Evolutionary conservation across 2,329 filamentous ascomycete genomes (phyloP).

Genomic region (Fonsecaea multimorphosa): DNA sequence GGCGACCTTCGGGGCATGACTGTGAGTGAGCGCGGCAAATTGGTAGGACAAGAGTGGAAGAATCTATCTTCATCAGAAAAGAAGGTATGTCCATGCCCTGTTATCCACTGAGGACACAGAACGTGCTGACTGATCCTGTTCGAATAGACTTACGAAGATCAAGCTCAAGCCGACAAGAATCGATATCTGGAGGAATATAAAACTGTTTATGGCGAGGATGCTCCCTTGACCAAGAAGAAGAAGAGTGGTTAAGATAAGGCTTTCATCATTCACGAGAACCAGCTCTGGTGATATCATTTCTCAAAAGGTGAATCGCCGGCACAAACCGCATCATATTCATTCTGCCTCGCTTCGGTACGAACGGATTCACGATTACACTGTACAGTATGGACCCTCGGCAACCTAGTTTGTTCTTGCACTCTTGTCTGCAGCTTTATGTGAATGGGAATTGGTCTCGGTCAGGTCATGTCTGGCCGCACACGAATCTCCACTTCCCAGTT

Average conservation of each 20-base stretch:
- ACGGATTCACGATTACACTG: neutral
- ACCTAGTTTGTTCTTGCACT: neutral
- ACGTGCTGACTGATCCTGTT: slow-evolving; percentile 13
- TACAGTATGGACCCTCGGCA: neutral
- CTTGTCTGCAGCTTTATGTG: neutral
- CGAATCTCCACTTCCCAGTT: neutral
- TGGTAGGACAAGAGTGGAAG: slow-evolving; percentile 57
- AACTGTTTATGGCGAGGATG: slow-evolving; percentile 46
- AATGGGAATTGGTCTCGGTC: neutral
- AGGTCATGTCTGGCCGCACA: neutral
- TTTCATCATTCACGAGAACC: neutral
- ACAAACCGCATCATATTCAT: neutral
- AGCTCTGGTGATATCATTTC: neutral
- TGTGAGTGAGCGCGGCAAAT: slow-evolving; percentile 47
- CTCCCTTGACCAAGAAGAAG: slow-evolving; percentile 8
- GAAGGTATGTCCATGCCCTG: slow-evolving; percentile 42
- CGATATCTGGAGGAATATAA: slow-evolving; percentile 47
- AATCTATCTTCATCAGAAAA: slow-evolving; percentile 48
- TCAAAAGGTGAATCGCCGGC: neutral
- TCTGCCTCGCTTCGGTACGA: neutral
- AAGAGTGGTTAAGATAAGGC: slow-evolving; percentile 1
- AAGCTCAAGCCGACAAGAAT: slow-evolving; percentile 40
- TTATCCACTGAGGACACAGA: neutral
- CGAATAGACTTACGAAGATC: slow-evolving; percentile 42
- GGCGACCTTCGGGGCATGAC: slow-evolving; percentile 60